Base-by-base conservation (phyloP, 106 monocot species). In the Xerophyta viscosa region DNA sequence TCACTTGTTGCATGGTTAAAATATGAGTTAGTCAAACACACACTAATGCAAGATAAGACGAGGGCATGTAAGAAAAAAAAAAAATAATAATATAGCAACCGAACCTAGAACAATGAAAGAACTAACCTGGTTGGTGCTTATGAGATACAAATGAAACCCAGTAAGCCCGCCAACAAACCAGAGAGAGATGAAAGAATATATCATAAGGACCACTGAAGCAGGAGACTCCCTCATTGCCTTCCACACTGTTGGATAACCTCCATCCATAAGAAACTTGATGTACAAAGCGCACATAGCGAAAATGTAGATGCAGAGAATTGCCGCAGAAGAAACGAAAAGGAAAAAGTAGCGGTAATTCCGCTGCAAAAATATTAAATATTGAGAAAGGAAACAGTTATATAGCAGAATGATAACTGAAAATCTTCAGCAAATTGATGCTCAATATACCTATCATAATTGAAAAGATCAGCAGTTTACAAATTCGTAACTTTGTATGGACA, bases 91-190 rank as follows among this genome's bases (percentile, higher is more conserved):
- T n/a, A n/a, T n/a, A n/a, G n/a, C n/a, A n/a, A n/a, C n/a, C n/a
- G n/a, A 10, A 12, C 37, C 22, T 33, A 17, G 37, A 30, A 28
- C 5, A 45, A 44, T 9, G 42, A 25, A 52, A 41, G 25, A 48
- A 63, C 58, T 65, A 44, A 86, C 89, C 85, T 98, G 96, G 54
- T 98, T 98, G 52, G 89, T 79, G 71, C 85, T 53, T 4, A 98
- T 98, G n/a, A 98, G 89, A 54, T 98, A 98, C 15, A 69, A 66
- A 64, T 98, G 96, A 63, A 98, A 98, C 29, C 81, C 85, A 20
- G 89, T 85, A 41, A 98, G 82, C n/a, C 96, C 89, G 36, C 96
- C 96, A 41, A 98, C 96, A 72, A 98, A 98, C 96, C 96, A 98
- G 27, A 89, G 63, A 24, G 67, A 64, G 24, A 98, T 57, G 44